phyloP scores from a whole-genome alignment of 2,329 filamentous ascomycete species.

The Diaporthe destruens region DNA sequence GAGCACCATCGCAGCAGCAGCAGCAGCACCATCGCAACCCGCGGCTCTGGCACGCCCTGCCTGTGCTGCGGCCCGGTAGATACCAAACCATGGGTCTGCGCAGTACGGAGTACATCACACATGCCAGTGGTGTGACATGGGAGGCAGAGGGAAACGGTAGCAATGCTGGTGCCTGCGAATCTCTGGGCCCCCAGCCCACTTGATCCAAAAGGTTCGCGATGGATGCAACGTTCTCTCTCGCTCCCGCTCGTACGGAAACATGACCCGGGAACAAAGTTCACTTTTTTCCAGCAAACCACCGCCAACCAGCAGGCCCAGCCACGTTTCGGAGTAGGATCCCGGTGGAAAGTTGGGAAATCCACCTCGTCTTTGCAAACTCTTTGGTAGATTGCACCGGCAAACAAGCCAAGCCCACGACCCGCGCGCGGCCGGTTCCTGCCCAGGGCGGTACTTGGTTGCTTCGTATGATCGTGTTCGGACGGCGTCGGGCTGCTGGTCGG shows the following conservation, averaged over 20 bases:
- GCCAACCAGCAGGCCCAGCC: not conserved
- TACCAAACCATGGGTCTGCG: not conserved
- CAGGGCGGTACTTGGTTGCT: not conserved
- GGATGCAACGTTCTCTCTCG: conserved; percentile 9
- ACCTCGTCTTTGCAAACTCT: not conserved
- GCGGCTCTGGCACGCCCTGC: not conserved
- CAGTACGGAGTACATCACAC: not conserved
- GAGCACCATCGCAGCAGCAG: not conserved
- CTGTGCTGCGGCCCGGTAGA: not conserved
- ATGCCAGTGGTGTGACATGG: not conserved
- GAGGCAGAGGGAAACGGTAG: not conserved
- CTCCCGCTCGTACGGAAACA: too few species aligned
- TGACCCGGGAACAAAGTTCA: too few species aligned
- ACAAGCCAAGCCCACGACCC: not conserved
- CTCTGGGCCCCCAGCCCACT: not conserved
- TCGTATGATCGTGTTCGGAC: conserved; percentile 2
- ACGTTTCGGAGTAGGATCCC: conserved; percentile 32
- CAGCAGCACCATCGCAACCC: not conserved
- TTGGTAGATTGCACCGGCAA: conserved; percentile 12
- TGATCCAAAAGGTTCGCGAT: conserved; percentile 19
- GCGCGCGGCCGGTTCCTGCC: not conserved
- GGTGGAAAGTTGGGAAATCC: not conserved
- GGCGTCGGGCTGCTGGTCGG: conserved; percentile 12
- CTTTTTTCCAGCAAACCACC: too few species aligned
- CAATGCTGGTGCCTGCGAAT: conserved; percentile 8